Conservation (phyloP, 2,329 filamentous ascomycete genomes). For the Cladorrhinum sp. region DNA sequence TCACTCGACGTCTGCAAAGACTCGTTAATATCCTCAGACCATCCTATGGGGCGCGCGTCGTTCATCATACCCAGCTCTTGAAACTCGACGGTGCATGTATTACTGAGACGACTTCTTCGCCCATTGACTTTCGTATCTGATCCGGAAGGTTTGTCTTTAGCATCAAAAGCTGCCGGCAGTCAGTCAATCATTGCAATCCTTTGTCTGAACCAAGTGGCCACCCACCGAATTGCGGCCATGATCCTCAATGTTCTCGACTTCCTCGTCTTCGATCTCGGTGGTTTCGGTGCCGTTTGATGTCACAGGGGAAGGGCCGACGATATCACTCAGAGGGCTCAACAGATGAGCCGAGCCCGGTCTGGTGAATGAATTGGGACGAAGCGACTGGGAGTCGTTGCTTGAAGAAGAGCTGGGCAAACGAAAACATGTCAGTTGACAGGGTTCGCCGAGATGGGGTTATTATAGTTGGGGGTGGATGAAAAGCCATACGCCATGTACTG, state of each 20-base stretch:
- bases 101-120: conserved; percentile 81
- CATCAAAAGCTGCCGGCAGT: conserved; percentile 44
- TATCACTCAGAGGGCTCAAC: conserved; percentile 62
- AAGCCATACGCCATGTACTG: conserved; percentile 51
- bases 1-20: conserved; percentile 42
- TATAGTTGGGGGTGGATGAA: not conserved
- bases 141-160: conserved; percentile 57
- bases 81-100: conserved; percentile 89
- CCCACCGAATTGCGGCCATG: conserved; percentile 25
- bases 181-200: not conserved
- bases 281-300: conserved; percentile 80
- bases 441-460: conserved; percentile 1
- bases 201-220: not conserved
- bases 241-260: conserved; percentile 53
- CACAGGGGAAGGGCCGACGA: conserved; percentile 77
- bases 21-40: conserved; percentile 14
- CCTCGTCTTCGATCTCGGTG: conserved; percentile 81
- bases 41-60: conserved; percentile 21
- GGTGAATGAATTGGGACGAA: conserved; percentile 51
- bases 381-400: conserved; percentile 44
- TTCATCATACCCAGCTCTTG: conserved; percentile 65
- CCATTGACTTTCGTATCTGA: conserved; percentile 54
- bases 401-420: conserved; percentile 39
- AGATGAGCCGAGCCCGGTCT: conserved; percentile 48
- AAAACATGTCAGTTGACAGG: conserved; percentile 16